A percentile compares a stretch with the other conserved stretches of the same genome.
These are phyloP conservation scores for Aspergillus homomorphus DNA, from an alignment of 495 filamentous ascomycete species.

Conservation along the genomic window DNA sequence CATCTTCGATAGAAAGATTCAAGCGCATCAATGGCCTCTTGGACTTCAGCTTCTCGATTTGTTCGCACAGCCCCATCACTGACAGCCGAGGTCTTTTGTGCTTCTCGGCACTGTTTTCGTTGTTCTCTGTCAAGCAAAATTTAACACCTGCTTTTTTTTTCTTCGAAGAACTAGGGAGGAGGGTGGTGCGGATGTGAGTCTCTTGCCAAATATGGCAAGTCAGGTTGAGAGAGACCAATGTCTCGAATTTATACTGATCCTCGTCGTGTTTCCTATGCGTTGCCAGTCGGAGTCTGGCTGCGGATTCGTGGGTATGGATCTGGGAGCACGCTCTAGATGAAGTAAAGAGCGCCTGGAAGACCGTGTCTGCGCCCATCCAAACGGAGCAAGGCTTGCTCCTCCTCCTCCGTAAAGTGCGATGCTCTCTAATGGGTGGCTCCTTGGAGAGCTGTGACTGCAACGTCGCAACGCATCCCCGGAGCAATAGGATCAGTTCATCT, in stretches of 20 bases:
- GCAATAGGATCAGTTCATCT: no score
- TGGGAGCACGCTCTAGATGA: not conserved
- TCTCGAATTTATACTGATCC: not conserved
- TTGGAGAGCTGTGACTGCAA: no score
- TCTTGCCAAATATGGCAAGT: not conserved
- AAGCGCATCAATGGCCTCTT: slow-evolving; percentile 9
- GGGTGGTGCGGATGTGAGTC: not conserved
- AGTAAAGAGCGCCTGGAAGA: not conserved
- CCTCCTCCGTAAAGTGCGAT: no score
- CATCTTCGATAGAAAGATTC: slow-evolving; percentile 11
- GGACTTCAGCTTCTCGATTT: slow-evolving; percentile 8
- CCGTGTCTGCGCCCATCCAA: not conserved
- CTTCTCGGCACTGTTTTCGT: not conserved
- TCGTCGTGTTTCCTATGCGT: not conserved
- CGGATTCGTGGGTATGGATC: not conserved
- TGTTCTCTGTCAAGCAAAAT: no score
- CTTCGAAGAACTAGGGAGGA: not conserved
- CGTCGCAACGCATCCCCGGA: no score
- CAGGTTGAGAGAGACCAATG: not conserved
- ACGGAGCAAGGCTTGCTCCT: no score
- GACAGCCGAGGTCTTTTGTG: not conserved
- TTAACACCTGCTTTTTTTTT: not conserved
- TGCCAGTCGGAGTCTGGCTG: not conserved
- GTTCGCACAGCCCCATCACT: slow-evolving; percentile 11
- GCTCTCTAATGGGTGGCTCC: no score